Conservation (phyloP, 352 stramenopile genomes). For the Pythium phragmitis region DNA sequence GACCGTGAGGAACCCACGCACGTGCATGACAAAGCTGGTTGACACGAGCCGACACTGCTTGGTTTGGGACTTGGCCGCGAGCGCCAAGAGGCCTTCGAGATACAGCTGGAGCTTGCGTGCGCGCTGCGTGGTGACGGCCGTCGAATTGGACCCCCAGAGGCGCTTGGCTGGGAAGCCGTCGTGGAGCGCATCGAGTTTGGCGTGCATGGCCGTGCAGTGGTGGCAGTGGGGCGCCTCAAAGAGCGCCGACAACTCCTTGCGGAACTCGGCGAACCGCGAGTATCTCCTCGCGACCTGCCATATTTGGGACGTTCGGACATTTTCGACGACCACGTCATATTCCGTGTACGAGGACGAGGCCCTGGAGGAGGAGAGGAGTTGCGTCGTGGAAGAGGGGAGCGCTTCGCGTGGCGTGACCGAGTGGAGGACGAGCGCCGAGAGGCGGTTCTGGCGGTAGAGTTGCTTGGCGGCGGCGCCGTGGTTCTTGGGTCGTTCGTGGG, state of each 20-base stretch:
- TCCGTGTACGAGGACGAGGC: slow-evolving; percentile 33
- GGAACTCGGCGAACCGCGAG: slow-evolving; percentile 62
- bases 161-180: slow-evolving; percentile 54
- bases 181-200: slow-evolving; percentile 43
- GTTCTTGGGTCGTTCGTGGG: slow-evolving; percentile 9
- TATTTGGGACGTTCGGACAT: slow-evolving; percentile 44
- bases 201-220: slow-evolving; percentile 53
- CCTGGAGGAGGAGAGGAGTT: neutral
- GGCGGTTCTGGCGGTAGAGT: slow-evolving; percentile 35
- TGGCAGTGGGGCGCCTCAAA: slow-evolving; percentile 61
- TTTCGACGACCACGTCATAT: slow-evolving; percentile 64
- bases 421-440: slow-evolving; percentile 60
- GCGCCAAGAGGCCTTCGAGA: slow-evolving; percentile 48
- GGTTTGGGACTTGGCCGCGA: slow-evolving; percentile 49
- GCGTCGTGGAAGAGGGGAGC: slow-evolving; percentile 5
- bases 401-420: slow-evolving; percentile 60
- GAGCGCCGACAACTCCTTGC: slow-evolving; percentile 48
- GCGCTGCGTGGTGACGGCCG: slow-evolving; percentile 39
- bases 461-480: slow-evolving; percentile 22
- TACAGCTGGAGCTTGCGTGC: slow-evolving; percentile 59
- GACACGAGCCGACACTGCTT: slow-evolving; percentile 59
- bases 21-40: slow-evolving; percentile 46
- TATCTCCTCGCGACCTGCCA: slow-evolving; percentile 73
- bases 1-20: slow-evolving; percentile 60
- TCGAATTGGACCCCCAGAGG: slow-evolving; percentile 56